These are phyloP conservation scores for Fusarium keratoplasticum DNA, from an alignment of 2,329 filamentous ascomycete genomes.

Conservation along the genomic window DNA sequence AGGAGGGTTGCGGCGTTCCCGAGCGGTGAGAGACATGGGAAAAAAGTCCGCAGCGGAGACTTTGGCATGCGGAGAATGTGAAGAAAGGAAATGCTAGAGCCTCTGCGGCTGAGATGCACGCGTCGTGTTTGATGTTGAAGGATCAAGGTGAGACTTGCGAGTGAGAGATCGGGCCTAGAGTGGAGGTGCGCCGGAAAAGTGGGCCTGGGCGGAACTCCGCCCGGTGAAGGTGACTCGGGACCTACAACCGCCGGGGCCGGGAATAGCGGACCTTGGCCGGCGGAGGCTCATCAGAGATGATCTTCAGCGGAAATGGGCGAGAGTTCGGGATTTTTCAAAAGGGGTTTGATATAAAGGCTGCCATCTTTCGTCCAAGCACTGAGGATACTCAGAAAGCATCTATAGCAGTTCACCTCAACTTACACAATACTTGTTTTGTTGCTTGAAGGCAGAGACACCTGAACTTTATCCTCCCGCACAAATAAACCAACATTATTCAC, in stretches of 20 bases:
- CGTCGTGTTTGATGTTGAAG: not conserved
- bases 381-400: not conserved
- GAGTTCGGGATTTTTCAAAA: not conserved
- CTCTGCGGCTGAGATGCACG: not conserved
- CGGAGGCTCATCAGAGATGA: not conserved
- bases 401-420: not conserved
- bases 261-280: slow-evolving; percentile 20
- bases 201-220: slow-evolving; percentile 46
- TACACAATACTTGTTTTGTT: not conserved
- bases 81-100: not conserved
- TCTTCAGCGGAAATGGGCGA: too few relatives aligned
- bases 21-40: slow-evolving; percentile 46
- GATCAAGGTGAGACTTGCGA: not conserved
- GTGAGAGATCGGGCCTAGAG: not conserved
- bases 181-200: slow-evolving; percentile 31
- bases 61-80: not conserved
- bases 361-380: not conserved
- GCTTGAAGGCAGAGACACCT: not conserved
- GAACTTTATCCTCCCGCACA: not conserved
- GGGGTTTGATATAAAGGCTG: not conserved
- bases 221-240: slow-evolving; percentile 7
- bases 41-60: not conserved
- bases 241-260: not conserved
- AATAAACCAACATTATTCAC: slow-evolving; percentile 15
- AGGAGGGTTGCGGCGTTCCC: slow-evolving; percentile 58